phyloP scores from a whole-genome alignment of 768 basidiomycete species.

The Lentinula edodes region DNA sequence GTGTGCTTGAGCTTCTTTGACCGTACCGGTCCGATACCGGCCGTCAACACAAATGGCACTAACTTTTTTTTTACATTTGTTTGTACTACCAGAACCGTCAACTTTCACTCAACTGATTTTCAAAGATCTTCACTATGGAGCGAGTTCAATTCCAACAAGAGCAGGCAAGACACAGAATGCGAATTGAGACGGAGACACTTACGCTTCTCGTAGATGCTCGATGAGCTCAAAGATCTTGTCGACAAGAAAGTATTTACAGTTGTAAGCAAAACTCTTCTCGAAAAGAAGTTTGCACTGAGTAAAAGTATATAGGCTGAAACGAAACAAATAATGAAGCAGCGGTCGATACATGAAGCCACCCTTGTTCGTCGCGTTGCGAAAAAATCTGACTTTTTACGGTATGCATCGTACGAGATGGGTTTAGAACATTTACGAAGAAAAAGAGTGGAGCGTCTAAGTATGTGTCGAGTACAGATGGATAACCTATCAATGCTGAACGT shows the following conservation, averaged over 20 bases:
- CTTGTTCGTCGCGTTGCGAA: constrained; percentile 80
- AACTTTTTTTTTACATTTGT: constrained; percentile 10
- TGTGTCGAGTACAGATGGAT: constrained; percentile 15
- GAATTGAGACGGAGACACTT: not conserved
- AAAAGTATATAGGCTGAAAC: constrained; percentile 55
- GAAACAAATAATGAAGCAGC: constrained; percentile 77
- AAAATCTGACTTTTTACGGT: constrained; percentile 85
- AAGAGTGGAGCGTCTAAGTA: constrained; percentile 67
- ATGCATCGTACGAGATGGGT: constrained; percentile 88
- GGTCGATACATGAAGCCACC: constrained; percentile 78
- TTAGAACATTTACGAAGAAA: constrained; percentile 79
- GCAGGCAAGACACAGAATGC: constrained; percentile 43
- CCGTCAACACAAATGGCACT: not conserved
- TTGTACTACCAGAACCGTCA: not conserved
- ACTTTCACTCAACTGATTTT: not conserved
- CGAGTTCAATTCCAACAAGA: constrained; percentile 92
- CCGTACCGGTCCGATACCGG: not conserved
- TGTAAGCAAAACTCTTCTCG: constrained; percentile 34
- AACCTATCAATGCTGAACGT: not conserved
- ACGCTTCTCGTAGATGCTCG: constrained; percentile 64
- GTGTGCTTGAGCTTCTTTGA: constrained; percentile 8
- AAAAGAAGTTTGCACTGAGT: not conserved
- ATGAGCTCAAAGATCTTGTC: constrained; percentile 89
- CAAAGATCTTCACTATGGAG: constrained; percentile 58
- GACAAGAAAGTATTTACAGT: constrained; percentile 81